Percentiles rank a stretch among this genome's conserved stretches.
phyloP scores from a whole-genome alignment of 768 basidiomycete genomes.

The Tephrocybe sp. region DNA sequence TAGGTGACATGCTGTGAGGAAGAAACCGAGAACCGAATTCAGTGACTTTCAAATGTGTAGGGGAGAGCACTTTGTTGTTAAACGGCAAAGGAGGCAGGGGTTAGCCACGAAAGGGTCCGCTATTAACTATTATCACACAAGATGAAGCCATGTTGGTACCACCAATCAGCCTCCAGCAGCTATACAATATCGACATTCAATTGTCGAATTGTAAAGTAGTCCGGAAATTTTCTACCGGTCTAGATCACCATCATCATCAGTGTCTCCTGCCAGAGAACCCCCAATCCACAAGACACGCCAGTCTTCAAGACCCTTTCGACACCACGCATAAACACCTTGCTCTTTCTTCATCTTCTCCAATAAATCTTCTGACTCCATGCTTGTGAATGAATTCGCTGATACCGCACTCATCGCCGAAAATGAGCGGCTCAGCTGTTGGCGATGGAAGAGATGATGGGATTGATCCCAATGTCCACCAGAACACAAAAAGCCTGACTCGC shows the following conservation, averaged over 20 bases:
- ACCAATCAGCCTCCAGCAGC: no score
- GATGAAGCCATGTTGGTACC: no score
- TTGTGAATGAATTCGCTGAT: slow-evolving; percentile 46
- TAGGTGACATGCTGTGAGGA: slow-evolving; percentile 71
- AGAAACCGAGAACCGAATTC: slow-evolving; percentile 84
- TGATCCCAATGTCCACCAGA: slow-evolving; percentile 52
- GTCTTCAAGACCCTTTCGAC: slow-evolving; percentile 67
- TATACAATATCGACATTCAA: slow-evolving; percentile 1
- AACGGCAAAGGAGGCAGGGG: slow-evolving; percentile 39
- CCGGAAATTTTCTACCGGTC: no score
- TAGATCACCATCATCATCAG: slow-evolving; percentile 11
- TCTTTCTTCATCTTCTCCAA: slow-evolving; percentile 43
- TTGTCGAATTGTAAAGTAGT: no score
- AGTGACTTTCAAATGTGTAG: slow-evolving; percentile 65
- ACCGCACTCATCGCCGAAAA: slow-evolving; percentile 39
- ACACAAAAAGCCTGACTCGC: slow-evolving; percentile 57
- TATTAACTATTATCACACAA: no score
- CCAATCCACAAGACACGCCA: slow-evolving; percentile 86
- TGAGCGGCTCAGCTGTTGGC: slow-evolving; percentile 36
- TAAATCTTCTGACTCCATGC: slow-evolving; percentile 52
- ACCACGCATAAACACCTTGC: slow-evolving; percentile 78
- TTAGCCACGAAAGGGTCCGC: no score
- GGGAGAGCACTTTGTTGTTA: slow-evolving; percentile 46
- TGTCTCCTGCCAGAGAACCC: slow-evolving; percentile 40
- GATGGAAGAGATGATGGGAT: slow-evolving; percentile 33